A percentile compares a stretch with the other conserved stretches of the same genome.
These are phyloP conservation scores for Picea glauca DNA, from an alignment of 75 land plant species.

Conservation along the genomic window DNA sequence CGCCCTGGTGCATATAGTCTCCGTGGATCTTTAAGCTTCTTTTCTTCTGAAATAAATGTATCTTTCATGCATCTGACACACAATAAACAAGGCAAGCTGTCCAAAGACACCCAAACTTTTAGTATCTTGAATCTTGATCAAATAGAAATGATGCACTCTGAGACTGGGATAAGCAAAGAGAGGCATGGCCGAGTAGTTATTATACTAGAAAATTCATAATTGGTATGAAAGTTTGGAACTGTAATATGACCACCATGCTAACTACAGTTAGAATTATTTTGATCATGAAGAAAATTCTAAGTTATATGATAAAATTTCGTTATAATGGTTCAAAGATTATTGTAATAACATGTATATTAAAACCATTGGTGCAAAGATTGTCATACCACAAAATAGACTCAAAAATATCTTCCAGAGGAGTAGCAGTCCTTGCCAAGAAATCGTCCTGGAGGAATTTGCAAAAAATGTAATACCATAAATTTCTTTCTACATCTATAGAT, in stretches of 20 bases:
- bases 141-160: background rate
- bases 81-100: slow-evolving; percentile 79
- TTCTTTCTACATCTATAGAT: too few relatives aligned
- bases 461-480: slow-evolving; percentile 1
- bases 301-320: background rate
- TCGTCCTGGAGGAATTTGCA: slow-evolving; percentile 64
- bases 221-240: background rate
- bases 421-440: slow-evolving; percentile 87
- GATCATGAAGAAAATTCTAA: background rate
- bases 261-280: background rate
- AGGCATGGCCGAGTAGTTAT: background rate
- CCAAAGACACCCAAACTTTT: slow-evolving; percentile 1
- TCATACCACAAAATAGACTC: slow-evolving; percentile 72
- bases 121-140: background rate
- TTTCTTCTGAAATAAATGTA: slow-evolving; percentile 64
- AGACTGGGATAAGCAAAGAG: background rate
- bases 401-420: slow-evolving; percentile 80
- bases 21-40: slow-evolving; percentile 63
- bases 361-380: background rate
- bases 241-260: background rate
- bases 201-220: background rate
- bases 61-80: slow-evolving; percentile 74
- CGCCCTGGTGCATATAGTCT: slow-evolving; percentile 94
- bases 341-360: background rate
- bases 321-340: background rate